Percentiles rank a stretch among this genome's conserved stretches.
Conservation (phyloP, 1,284 basidiomycete genomes). For the Fomitopsis pinicola region DNA sequence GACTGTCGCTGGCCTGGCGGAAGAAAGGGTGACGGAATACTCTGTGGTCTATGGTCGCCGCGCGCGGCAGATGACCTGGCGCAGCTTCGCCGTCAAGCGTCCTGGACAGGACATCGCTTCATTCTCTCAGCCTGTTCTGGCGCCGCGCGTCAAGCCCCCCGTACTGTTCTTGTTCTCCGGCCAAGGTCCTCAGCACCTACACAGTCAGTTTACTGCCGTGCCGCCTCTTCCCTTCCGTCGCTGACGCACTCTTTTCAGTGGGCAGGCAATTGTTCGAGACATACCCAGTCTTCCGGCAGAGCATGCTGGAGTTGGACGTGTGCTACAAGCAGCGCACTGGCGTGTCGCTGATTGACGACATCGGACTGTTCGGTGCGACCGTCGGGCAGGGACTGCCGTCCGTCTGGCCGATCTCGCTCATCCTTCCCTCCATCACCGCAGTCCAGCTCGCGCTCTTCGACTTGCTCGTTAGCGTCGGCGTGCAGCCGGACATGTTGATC, state of each 20-base stretch:
- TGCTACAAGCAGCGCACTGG: conserved; percentile 27
- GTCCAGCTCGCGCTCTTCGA: conserved; percentile 43
- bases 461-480: conserved; percentile 28
- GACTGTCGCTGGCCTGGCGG: neutral
- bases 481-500: conserved; percentile 33
- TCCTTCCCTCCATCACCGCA: conserved; percentile 34
- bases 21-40: neutral
- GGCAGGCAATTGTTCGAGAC: conserved; percentile 34
- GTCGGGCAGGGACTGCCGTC: conserved; percentile 14
- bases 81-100: conserved; percentile 18
- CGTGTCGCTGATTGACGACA: conserved; percentile 28
- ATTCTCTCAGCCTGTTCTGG: conserved; percentile 23
- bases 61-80: conserved; percentile 32
- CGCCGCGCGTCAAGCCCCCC: conserved; percentile 21
- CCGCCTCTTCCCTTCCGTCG: neutral
- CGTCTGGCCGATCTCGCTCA: conserved; percentile 31
- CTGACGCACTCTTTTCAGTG: conserved; percentile 22
- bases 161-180: conserved; percentile 25
- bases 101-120: neutral
- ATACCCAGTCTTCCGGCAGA: conserved; percentile 32
- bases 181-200: conserved; percentile 6
- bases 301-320: conserved; percentile 32
- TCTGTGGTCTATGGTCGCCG: conserved; percentile 21
- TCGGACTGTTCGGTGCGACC: conserved; percentile 27
- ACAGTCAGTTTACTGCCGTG: neutral